Evolutionary conservation across 306 rosid species (phyloP), one percentile per base, ranked within the genome.

Genomic region (Quercus alba): DNA sequence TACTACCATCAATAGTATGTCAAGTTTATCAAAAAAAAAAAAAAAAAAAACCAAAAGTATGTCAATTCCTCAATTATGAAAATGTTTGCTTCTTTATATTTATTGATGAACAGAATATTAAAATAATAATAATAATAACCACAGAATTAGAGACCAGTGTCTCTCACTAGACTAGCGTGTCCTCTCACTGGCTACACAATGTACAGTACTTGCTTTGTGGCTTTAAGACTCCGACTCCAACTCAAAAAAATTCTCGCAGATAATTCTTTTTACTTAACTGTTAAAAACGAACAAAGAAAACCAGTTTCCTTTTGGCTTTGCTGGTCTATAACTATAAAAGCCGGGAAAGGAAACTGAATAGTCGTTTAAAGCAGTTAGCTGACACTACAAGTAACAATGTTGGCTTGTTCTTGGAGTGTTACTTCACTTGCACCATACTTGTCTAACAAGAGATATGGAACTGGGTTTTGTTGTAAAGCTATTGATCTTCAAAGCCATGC

Each of bases 381-480:
- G 41, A 23, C n/a, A 31, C 30, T 11, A 5, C 30, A 52, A 70
- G 2, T 28, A 52, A 70, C 44, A 64, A 87, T 87, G 90, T 75
- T 84, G 70, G 75, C 81, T 74, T 68, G 59, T 68, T 54, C 66
- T 68, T 77, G 78, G 78, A 77, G 62, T 3, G 59, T 84, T 23
- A 30, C 88, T 1, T 63, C 25, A 5, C 75, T 31, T 33, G 71
- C 71, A 30, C 77, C 52, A 4, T 44, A 41, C 55, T 86, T 74
- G 69, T 59, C 76, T 31, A 30, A 10, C 76, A 71, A 14, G 38
- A 67, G 80, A 63, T 71, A 35, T 44, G 49, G 54, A 78, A 69
- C 61, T 21, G 77, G 84, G 81, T 66, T 81, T 66, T 69, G 83
- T 64, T 73, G 74, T 63, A 80, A 68, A 73, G 86, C 86, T 81